These are phyloP conservation scores for Sphaerobolus stellatus DNA, from an alignment of 1,284 basidiomycete species.

Conservation along the genomic window DNA sequence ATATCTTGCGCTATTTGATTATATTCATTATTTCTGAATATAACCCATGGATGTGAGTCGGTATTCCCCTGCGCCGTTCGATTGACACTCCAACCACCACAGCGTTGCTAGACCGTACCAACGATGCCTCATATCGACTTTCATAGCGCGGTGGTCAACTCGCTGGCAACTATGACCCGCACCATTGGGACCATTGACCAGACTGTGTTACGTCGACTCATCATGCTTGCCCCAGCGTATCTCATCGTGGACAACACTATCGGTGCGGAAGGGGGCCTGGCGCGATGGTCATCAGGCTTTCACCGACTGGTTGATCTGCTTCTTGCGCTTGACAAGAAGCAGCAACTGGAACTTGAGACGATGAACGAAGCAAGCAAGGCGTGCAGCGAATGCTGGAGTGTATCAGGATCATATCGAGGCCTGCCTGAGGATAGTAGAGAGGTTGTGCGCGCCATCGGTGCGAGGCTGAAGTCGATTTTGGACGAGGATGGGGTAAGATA, in stretches of 20 bases:
- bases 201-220: conserved; percentile 55
- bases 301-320: conserved; percentile 67
- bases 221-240: conserved; percentile 71
- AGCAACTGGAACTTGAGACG: conserved; percentile 69
- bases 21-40: neutral
- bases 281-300: conserved; percentile 65
- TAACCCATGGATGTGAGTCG: conserved; percentile 16
- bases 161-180: conserved; percentile 51
- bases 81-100: neutral
- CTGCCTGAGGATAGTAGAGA: conserved; percentile 55
- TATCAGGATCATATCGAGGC: conserved; percentile 64
- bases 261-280: conserved; percentile 53
- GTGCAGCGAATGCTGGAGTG: conserved; percentile 80
- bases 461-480: conserved; percentile 60
- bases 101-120: conserved; percentile 14
- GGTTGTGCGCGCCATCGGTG: conserved; percentile 57
- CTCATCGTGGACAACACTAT: conserved; percentile 70
- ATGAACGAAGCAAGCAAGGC: conserved; percentile 69
- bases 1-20: neutral
- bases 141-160: conserved; percentile 53
- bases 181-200: conserved; percentile 56
- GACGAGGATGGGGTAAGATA: conserved; percentile 69
- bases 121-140: conserved; percentile 46
- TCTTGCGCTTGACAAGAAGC: conserved; percentile 59
- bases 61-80: too few relatives aligned